Evolutionary conservation across 2,329 filamentous ascomycete species (phyloP), one percentile per base, ranked within the genome.

Genomic region (Aspergillus puulaauensis): DNA sequence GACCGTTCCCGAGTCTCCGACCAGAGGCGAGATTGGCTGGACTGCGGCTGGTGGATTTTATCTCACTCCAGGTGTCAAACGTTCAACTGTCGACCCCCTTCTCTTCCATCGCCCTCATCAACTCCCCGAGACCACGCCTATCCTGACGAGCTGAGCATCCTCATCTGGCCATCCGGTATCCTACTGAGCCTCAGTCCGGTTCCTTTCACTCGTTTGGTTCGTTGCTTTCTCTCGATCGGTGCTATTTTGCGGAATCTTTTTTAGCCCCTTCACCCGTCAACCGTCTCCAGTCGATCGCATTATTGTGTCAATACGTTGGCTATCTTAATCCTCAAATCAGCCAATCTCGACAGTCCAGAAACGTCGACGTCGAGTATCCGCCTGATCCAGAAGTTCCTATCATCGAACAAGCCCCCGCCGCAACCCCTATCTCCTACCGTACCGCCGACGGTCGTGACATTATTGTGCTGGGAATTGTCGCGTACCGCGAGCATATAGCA

Each of bases 201-300:
- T 59, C 57, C 52, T 52, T 59, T 46, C 54, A 56, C 52, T 56
- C 52, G 52, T 53, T 59, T 59, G 57, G 57, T 53, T 53, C 33
- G 44, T 59, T 43, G 24, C 44, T 56, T 54, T 53, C 52, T 46
- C 48, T n/a, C 39, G 49, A 48, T 58, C 53, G 47, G 45, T 59
- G 35, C 48, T 40, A 33, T 35, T 54, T 27, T 35, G 40, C 50
- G 50, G 47, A 40, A 49, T 45, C 46, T 47, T 59, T 48, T 54
- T 52, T 52, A 41, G 41, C 47, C 48, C 47, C 46, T 48, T 31
- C 27, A 31, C 17, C 43, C n/a, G 44, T 24, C 53, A 44, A 31
- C 27, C 27, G 27, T 31, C 27, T 48, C 43, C 44, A 40, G 31
- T 14, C 31, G 54, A 31, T 51, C 53, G 39, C 40, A 37, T 51